Base-by-base conservation (phyloP, 1,284 basidiomycete genomes). In the Tremellales sp. region DNA sequence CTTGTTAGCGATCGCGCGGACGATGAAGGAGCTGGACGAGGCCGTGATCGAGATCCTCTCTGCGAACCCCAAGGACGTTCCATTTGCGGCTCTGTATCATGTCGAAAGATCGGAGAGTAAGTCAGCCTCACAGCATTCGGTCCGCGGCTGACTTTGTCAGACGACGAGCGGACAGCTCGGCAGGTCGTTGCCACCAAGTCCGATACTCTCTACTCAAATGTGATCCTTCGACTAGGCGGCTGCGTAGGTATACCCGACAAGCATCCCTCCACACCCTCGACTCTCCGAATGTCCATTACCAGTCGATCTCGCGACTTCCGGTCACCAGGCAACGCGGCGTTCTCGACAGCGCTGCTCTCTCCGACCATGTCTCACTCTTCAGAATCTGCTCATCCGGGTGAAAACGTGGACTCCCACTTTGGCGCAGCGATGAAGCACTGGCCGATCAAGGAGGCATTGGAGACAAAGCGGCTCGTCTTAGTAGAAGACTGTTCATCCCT, bases 81-180 rank as follows among this genome's bases (percentile, higher is more conserved):
- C 69, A 0, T 71, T 71, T 36, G 70, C 68, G 3, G 53, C 66
- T 2, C 40, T 73, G 16, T 73, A 69, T 44, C 59, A 67, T 22
- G 64, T 69, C 24, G 56, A 61, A n/a, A 40, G 27, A 24, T 46
- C 45, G 25, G 34, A 36, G 9, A 42, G 51, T 54, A 40, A 48
- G 56, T 43, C 14, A 16, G 16, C 27, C n/a, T n/a, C n/a, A n/a
- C n/a, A n/a, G n/a, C n/a, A n/a, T n/a, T n/a, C n/a, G n/a, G n/a
- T n/a, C n/a, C n/a, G n/a, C n/a, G n/a, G n/a, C n/a, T n/a, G n/a
- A n/a, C 7, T 18, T 10, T 13, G 4, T 47, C 9, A 24, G n/a
- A 24, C 12, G 14, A 13, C 25, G 13, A 39, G 19, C 18, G 21
- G 36, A 8, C 18, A 31, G 16, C 31, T n/a, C 21, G 29, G 9